Evolutionary conservation across 2,329 filamentous ascomycete genomes (phyloP), one percentile per base, ranked within the genome.

Genomic region (Fusarium longipes): DNA sequence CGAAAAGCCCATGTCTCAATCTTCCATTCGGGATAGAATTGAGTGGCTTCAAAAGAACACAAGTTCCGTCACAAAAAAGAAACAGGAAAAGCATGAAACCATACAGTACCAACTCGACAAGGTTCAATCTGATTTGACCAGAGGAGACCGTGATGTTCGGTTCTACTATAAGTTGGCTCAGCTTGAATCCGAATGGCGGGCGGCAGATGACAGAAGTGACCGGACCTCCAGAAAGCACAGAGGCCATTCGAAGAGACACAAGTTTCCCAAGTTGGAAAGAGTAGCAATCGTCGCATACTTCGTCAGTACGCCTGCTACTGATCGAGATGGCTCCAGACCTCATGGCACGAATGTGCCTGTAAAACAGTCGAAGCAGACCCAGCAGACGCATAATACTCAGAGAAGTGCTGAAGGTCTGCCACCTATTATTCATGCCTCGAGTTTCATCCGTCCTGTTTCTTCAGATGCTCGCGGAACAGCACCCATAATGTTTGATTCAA

Each of bases 231-330:
- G 63, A 52, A 73, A 63, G 38, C 45, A 69, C 18, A 39, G 35
- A 15, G 49, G 55, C 4, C 50, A 56, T 29, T 64, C 51, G 18
- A 69, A 43, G 29, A 48, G 50, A 24, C 67, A 44, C 40, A 78
- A 75, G 66, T 65, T 72, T 6, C 74, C 55, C 45, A 72, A 68
- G n/a, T 72, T 70, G 15, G 79, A 84, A 65, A 77, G 78, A 11
- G 65, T 78, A 10, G 79, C 79, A 11, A 73, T 86, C 39, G 83
- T 77, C 2, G 80, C 78, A 12, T 85, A 83, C 70, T 85, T 82
- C 68, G 81, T 79, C 65, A 76, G 79, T 10, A 73, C 73, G 5
- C 82, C 81, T 2, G 75, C 72, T 22, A 62, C 65, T 1, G 74
- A 73, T 2, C 76, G 76, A 8, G 71, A 79, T 54, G 70, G 72